Evolutionary conservation across 2,329 filamentous ascomycete genomes (phyloP).

Genomic region (Geosmithia flava): DNA sequence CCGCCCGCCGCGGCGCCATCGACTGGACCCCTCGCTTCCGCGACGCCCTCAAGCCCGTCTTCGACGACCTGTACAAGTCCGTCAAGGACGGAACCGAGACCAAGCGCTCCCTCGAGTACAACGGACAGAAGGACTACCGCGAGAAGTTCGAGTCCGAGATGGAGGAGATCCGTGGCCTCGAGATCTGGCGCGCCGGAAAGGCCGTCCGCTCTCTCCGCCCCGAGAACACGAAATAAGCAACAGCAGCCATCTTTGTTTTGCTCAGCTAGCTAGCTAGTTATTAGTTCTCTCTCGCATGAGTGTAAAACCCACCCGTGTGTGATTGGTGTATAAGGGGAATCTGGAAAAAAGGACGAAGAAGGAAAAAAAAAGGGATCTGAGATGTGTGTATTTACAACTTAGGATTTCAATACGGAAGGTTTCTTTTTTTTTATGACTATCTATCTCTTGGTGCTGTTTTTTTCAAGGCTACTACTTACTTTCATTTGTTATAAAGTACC

Average conservation of each 20-base stretch:
- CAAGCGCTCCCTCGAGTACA: constrained; percentile 92
- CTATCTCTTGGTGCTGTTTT: not conserved
- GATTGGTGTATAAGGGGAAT: not conserved
- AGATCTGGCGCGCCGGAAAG: constrained; percentile 99
- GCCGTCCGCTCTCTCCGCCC: constrained; percentile 83
- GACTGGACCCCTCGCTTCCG: constrained; percentile 98
- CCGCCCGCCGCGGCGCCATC: constrained; percentile 93
- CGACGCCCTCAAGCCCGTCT: constrained; percentile 95
- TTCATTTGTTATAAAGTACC: not conserved
- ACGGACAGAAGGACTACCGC: constrained; percentile 90
- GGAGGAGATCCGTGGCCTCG: constrained; percentile 92
- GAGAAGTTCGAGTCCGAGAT: constrained; percentile 97
- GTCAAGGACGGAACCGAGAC: constrained; percentile 91
- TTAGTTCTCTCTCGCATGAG: not conserved
- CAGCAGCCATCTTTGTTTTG: no score
- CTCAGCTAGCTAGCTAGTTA: not conserved
- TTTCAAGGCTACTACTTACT: not conserved
- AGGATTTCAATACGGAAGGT: constrained; percentile 3
- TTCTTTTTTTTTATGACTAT: not conserved
- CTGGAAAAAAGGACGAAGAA: no score
- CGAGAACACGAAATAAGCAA: constrained; percentile 72
- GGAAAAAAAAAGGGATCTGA: not conserved
- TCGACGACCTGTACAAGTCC: constrained; percentile 91
- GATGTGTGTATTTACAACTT: not conserved
- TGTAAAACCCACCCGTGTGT: no score